Evolutionary conservation across 139 green algal genomes (phyloP).

Genomic region (Coelastrella sp.): DNA sequence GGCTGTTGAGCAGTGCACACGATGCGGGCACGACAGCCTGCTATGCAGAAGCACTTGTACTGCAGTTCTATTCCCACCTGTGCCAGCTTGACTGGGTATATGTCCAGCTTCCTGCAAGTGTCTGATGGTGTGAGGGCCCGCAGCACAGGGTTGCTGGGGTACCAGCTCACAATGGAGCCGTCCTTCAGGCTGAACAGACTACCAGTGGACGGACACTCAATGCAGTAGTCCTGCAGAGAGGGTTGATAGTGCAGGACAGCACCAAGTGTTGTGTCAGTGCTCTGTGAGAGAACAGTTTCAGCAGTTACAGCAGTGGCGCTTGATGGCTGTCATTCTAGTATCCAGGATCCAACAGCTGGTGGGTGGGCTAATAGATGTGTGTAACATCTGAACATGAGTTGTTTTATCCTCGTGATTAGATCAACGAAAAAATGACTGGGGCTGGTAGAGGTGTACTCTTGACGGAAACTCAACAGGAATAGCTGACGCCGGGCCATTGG

Average conservation of each 20-base stretch:
- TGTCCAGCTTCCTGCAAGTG: constrained; percentile 72
- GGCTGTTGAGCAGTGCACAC: background rate
- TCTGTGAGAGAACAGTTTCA: background rate
- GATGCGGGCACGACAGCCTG: background rate
- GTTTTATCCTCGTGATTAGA: too few relatives aligned
- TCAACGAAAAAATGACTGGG: too few relatives aligned
- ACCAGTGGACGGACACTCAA: constrained; percentile 93
- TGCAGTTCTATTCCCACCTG: constrained; percentile 19
- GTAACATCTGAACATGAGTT: too few relatives aligned
- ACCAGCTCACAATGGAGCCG: constrained; percentile 93
- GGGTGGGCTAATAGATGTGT: too few relatives aligned
- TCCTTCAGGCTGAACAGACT: constrained; percentile 93
- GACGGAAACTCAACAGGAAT: background rate
- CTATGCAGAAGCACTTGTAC: background rate
- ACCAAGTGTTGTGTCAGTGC: too few relatives aligned
- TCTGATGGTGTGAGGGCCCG: constrained; percentile 82
- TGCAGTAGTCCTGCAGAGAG: constrained; percentile 78
- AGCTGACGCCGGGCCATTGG: too few relatives aligned
- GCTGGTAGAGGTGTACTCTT: background rate
- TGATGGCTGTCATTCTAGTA: too few relatives aligned
- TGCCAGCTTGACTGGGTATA: constrained; percentile 88
- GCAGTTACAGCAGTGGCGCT: background rate
- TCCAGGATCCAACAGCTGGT: too few relatives aligned
- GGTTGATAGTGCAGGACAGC: too few relatives aligned
- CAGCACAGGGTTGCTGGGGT: constrained; percentile 94